Evolutionary conservation across 805 yeast species (phyloP), one percentile per base, ranked within the genome.

Genomic region (Metschnikowia baotianmanensis): DNA sequence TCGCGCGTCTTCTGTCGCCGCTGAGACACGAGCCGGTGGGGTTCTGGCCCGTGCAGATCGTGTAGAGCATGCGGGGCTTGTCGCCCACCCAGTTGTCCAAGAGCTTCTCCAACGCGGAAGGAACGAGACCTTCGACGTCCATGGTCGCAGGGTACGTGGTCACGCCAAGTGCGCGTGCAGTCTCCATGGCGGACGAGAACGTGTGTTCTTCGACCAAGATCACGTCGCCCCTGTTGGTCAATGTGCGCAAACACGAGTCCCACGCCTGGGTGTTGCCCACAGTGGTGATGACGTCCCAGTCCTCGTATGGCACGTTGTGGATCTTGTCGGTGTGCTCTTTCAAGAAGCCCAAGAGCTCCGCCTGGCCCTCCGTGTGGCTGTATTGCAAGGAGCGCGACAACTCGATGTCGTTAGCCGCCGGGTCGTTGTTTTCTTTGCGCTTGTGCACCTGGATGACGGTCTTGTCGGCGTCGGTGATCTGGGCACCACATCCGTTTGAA

Each of bases 11-110:
- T 70, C 98, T 81, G 56, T 86, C 90, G 20, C 57, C 66, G 25
- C 83, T 71, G 55, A 93, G 71, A 18, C 88, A 85, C 3, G 95
- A 82, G 27, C 99, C 99, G 15, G 97, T 90, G 49, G 99, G 99
- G 75, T 91, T 91, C 71, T 93, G 98, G 48, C 99, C 99, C 7
- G 98, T 93, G 51, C 93, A 83, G 55, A 91, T 87, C 29, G 93
- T 82, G 77, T 93, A 93, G 53, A 91, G 72, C 45, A 91, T 69
- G 64, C 84, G 88, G 51, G 98, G 98, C 64, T 80, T 80, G 78
- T 76, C 41, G 69, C 56, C 82, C 11, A 72, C 72, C 97, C 97
- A 90, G 58, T 75, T 69, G 46, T 72, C 76, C 55, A 91, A 67
- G 38, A 82, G 62, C 9, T 61, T 52, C 28, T 72, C 90, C 40